These are phyloP conservation scores for Mortierella sp. DNA, from an alignment of 371 early-diverging fungal genomes.

Conservation along the genomic window DNA sequence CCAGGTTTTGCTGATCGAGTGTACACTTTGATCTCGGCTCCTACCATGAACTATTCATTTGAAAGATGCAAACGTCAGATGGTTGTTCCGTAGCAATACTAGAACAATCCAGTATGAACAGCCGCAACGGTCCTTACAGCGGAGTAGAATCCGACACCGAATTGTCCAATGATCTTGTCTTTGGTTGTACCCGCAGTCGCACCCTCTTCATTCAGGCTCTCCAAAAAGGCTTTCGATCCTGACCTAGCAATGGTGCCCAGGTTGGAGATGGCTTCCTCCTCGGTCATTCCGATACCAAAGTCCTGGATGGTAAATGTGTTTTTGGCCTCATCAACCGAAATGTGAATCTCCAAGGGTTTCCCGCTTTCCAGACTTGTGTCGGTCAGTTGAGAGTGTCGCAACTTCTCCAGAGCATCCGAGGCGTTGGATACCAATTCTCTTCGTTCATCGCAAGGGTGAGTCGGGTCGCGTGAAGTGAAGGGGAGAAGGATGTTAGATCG, in stretches of 20 bases:
- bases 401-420: slow-evolving; percentile 98
- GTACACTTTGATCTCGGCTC: slow-evolving; percentile 84
- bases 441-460: slow-evolving; percentile 5
- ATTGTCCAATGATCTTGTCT: slow-evolving; percentile 96
- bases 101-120: no score
- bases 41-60: slow-evolving; percentile 81
- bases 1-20: slow-evolving; percentile 79
- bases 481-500: no score
- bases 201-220: slow-evolving; percentile 75
- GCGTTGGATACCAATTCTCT: slow-evolving; percentile 98
- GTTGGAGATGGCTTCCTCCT: slow-evolving; percentile 89
- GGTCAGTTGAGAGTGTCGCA: slow-evolving; percentile 82
- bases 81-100: no score
- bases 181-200: slow-evolving; percentile 61
- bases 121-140: slow-evolving; percentile 59
- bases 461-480: no score
- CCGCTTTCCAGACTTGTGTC: slow-evolving; percentile 61
- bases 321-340: slow-evolving; percentile 77
- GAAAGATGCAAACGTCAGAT: no score
- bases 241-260: slow-evolving; percentile 98
- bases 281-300: slow-evolving; percentile 98
- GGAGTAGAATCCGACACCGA: slow-evolving; percentile 95
- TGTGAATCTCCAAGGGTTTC: slow-evolving; percentile 83
- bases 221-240: slow-evolving; percentile 90
- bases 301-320: slow-evolving; percentile 91